Evolutionary conservation across 2,329 filamentous ascomycete genomes (phyloP).

Genomic region (Xylaria sp.): DNA sequence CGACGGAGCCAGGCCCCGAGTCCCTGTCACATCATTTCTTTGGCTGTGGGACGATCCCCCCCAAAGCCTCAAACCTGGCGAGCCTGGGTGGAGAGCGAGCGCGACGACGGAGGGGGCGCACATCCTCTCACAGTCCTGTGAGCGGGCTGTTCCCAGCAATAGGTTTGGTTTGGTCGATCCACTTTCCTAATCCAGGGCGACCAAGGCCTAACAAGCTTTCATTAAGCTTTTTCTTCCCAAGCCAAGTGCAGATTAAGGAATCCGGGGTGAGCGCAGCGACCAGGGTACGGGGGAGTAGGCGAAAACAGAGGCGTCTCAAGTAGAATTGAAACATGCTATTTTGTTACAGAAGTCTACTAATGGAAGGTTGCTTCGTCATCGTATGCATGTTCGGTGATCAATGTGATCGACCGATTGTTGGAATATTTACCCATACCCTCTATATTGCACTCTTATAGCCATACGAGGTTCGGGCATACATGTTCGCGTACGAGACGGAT

Average conservation of each 20-base stretch:
- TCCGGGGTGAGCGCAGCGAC: constrained; percentile 20
- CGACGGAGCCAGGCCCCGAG: constrained; percentile 13
- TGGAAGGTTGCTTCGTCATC: constrained; percentile 23
- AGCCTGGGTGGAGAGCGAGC: constrained; percentile 12
- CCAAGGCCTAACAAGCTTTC: constrained; percentile 6
- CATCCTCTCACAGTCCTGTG: no score
- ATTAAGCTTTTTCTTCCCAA: constrained; percentile 33
- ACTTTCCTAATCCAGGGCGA: constrained; percentile 14
- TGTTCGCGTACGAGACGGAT: neutral
- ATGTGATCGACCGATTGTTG: neutral
- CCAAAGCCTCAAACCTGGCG: constrained; percentile 29
- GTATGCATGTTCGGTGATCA: constrained; percentile 6
- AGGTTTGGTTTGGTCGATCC: constrained; percentile 14
- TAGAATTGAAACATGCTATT: constrained; percentile 30
- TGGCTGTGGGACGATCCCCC: constrained; percentile 14
- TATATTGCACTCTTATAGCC: constrained; percentile 2
- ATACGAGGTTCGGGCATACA: neutral
- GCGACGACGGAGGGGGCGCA: constrained; percentile 11
- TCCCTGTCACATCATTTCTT: constrained; percentile 27
- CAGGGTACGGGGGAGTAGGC: constrained; percentile 17
- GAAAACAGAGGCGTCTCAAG: constrained; percentile 29
- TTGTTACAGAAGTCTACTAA: constrained; percentile 29
- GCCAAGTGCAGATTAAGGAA: constrained; percentile 10
- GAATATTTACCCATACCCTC: neutral
- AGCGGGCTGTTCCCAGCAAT: neutral